Conservation (phyloP, 2,329 filamentous ascomycete species). For the Helminthosporium solani region DNA sequence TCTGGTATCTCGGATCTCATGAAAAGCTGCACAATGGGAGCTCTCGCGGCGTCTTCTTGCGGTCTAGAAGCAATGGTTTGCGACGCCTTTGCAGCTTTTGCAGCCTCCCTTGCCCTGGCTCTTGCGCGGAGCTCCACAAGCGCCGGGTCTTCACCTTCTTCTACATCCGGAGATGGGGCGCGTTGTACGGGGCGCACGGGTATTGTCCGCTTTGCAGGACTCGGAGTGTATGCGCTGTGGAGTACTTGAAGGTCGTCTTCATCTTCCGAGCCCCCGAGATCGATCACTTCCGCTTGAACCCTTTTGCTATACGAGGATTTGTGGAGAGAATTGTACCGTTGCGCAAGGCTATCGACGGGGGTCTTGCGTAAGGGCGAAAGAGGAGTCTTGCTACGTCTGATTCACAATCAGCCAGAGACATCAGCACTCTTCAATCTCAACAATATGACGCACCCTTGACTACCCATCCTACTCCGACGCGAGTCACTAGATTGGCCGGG, state of each 20-base stretch:
- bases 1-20: slow-evolving; percentile 67
- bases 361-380: slow-evolving; percentile 20
- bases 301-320: slow-evolving; percentile 16
- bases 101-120: slow-evolving; percentile 26
- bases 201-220: slow-evolving; percentile 6
- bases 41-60: slow-evolving; percentile 10
- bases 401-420: slow-evolving; percentile 6
- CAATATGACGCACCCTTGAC: slow-evolving; percentile 18
- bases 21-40: slow-evolving; percentile 59
- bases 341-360: slow-evolving; percentile 23
- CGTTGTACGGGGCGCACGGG: slow-evolving; percentile 5
- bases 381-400: slow-evolving; percentile 27
- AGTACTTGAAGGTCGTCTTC: slow-evolving; percentile 12
- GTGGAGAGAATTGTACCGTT: slow-evolving; percentile 33
- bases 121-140: slow-evolving; percentile 31
- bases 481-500: slow-evolving; percentile 13
- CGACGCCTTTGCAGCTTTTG: slow-evolving; percentile 10
- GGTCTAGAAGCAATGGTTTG: slow-evolving; percentile 1
- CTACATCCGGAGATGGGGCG: slow-evolving; percentile 22
- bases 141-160: slow-evolving; percentile 34
- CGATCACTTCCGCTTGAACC: slow-evolving; percentile 18
- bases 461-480: slow-evolving; percentile 8
- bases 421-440: background rate
- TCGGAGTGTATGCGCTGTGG: slow-evolving; percentile 12
- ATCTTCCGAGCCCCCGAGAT: slow-evolving; percentile 27